phyloP scores from a whole-genome alignment of 805 yeast genomes.

The Dipodascopsis uninucleata region DNA sequence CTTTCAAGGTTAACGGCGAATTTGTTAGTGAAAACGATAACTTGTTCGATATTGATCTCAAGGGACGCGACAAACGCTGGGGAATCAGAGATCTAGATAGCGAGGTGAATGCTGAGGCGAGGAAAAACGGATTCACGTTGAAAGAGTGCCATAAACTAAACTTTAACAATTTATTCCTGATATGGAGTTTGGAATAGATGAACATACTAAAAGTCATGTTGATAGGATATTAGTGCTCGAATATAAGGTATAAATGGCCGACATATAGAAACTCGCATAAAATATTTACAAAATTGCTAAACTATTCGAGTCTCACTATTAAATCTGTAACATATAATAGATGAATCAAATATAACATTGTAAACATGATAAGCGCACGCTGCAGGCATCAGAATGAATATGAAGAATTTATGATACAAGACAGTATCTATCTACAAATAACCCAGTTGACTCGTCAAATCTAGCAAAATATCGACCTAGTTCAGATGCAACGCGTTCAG shows the following conservation, averaged over 20 bases:
- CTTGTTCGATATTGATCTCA: conserved; percentile 17
- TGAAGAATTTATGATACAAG: background rate
- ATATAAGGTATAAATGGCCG: no score
- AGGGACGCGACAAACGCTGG: conserved; percentile 22
- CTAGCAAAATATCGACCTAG: conserved; percentile 9
- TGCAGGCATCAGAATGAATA: background rate
- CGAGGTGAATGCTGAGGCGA: conserved; percentile 22
- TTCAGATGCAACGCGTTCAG: conserved; percentile 1
- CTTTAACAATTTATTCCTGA: conserved; percentile 18
- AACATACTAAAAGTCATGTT: no score
- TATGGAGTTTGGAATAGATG: conserved; percentile 13
- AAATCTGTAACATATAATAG: no score
- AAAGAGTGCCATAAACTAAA: conserved; percentile 7
- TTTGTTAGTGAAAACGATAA: conserved; percentile 22
- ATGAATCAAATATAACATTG: no score
- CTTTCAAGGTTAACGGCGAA: conserved; percentile 24
- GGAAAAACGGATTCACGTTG: conserved; percentile 18
- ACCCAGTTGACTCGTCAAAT: background rate
- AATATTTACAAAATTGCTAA: no score
- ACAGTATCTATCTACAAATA: conserved; percentile 1
- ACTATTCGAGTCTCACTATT: no score
- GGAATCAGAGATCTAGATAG: conserved; percentile 25
- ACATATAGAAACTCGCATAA: no score
- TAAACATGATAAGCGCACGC: no score
- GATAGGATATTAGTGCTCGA: no score